Evolutionary conservation across 805 yeast genomes (phyloP), one percentile per base, ranked within the genome.

Genomic region (Candida tammaniensis): DNA sequence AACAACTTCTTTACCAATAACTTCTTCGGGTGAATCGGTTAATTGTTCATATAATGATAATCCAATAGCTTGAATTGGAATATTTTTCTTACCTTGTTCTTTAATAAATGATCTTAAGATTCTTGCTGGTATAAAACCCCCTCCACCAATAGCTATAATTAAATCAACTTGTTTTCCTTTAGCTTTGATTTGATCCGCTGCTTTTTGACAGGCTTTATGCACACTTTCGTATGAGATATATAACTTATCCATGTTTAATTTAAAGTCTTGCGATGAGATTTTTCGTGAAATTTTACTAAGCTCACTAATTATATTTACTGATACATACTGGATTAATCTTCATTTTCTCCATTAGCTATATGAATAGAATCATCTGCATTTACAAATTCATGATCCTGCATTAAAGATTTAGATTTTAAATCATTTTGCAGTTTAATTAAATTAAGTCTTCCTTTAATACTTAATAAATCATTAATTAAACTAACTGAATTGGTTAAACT

Each of bases 391-490:
- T 44, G 51, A 3, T 44, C 54, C 10, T 46, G 51, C 9, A 40
- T 48, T 4, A 29, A 27, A 5, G 31, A 34, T 29, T 40, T 42
- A n/a, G 41, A 36, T 40, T 97, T 78, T 44, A 91, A 62, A 38
- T 75, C 72, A 8, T 86, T 70, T 60, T 91, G 98, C 3, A 87
- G 74, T 44, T 74, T 74, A 27, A 91, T 68, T 55, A 91, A 70
- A 49, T 82, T 84, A 30, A 91, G 65, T 44, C 93, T 76, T 30
- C 98, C 98, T 56, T 89, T 94, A 19, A 91, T 70, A 1, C 93
- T 79, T 17, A 89, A 61, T 33, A 91, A 66, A 24, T 76, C 72
- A 7, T 89, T 83, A 43, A 91, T 60, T 16, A 71, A 69, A 41
- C 72, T 72, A 56, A 74, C 68, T 20, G 75, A 81, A 36, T 74